phyloP scores from a whole-genome alignment of 1,284 basidiomycete genomes.

The Austropuccinia psidii region DNA sequence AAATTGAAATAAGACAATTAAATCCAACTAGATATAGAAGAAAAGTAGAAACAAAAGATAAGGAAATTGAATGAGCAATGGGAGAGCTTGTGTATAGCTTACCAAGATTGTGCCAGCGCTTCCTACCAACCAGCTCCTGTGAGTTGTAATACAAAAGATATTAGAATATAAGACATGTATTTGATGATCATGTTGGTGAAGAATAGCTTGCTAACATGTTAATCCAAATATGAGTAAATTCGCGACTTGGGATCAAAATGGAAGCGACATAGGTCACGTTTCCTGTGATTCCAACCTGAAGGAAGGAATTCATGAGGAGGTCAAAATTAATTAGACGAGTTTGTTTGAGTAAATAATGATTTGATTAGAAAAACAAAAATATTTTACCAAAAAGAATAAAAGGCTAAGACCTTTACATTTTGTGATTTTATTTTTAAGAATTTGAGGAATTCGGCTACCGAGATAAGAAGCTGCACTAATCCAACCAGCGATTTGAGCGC shows the following conservation, averaged over 20 bases:
- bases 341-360: background rate
- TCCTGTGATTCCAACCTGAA: constrained; percentile 32
- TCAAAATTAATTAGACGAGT: background rate
- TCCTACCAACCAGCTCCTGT: constrained; percentile 33
- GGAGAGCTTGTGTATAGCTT: background rate
- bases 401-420: constrained; percentile 47
- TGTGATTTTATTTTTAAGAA: constrained; percentile 47
- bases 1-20: constrained; percentile 32
- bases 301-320: background rate
- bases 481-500: constrained; percentile 30
- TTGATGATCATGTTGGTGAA: background rate
- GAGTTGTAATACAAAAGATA: background rate
- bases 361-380: background rate
- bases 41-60: background rate
- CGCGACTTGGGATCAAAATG: constrained; percentile 5
- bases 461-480: constrained; percentile 25
- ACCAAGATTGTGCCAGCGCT: constrained; percentile 31
- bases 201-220: constrained; percentile 7
- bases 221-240: constrained; percentile 17
- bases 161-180: background rate
- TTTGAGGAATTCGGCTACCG: constrained; percentile 45
- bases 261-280: constrained; percentile 30
- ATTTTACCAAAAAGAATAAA: constrained; percentile 43
- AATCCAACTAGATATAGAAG: constrained; percentile 13
- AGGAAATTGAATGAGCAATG: background rate